Evolutionary conservation across 2,329 filamentous ascomycete genomes (phyloP), one percentile per base, ranked within the genome.

Genomic region (Sarocladium brachiariae): DNA sequence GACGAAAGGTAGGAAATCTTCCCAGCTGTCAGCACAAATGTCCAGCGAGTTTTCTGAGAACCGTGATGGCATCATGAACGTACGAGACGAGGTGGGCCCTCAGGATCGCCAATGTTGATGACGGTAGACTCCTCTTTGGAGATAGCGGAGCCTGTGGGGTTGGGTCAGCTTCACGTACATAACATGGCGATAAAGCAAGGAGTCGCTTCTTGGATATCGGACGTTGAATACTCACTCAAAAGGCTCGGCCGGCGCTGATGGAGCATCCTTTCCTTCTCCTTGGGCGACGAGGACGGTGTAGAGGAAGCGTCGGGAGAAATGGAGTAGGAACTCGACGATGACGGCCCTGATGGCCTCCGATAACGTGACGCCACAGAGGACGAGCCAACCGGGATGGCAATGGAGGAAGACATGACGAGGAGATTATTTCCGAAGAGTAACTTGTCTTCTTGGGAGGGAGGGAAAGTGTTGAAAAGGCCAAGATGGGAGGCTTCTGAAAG

Each of bases 1-100:
- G 84, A 85, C 54, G 87, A 84, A 48, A 91, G 80, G 64, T 89
- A 92, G 19, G 86, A 87, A 56, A 91, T 89, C 86, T 89, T 57
- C 50, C 65, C 18, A 5, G n/a, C 21, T 5, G 46, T 43, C 23
- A 43, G 39, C 23, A 5, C 27, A 30, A 30, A 30, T 7, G 27
- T 30, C 27, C n/a, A n/a, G n/a, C n/a, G n/a, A n/a, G n/a, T n/a
- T n/a, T n/a, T n/a, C n/a, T n/a, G n/a, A n/a, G 21, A 25, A 30
- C 39, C 39, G 61, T 52, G 51, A 35, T 57, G 18, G 52, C 39
- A 24, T 45, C 31, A 41, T 47, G 13, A 46, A 62, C 82, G 65
- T 70, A 89, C 85, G 70, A 91, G 71, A 50, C 85, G 76, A 56
- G 84, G 83, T 55, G 81, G 78, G n/a, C 82, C 84, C 56, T 89